Percentiles rank a stretch among this genome's conserved stretches.
phyloP scores from a whole-genome alignment of 2,329 filamentous ascomycete species.

The Myriosclerotinia curreyana region DNA sequence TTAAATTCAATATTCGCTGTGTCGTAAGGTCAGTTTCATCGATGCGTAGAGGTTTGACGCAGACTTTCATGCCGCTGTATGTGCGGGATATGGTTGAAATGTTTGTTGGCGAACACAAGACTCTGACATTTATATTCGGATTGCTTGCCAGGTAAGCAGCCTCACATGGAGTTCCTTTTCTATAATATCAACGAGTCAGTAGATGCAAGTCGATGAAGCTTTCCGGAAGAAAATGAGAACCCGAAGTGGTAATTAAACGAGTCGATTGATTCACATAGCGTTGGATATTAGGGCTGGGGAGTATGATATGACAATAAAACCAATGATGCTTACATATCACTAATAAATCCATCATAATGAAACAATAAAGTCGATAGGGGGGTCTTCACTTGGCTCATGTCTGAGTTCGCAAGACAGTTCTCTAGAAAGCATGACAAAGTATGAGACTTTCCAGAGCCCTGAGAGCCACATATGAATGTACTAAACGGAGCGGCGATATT shows the following conservation, averaged over 20 bases:
- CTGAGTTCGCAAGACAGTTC: constrained; percentile 43
- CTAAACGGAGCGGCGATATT: constrained; percentile 57
- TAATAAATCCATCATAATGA: constrained; percentile 46
- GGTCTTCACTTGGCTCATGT: constrained; percentile 44
- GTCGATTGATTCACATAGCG: background rate
- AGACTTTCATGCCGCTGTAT: constrained; percentile 46
- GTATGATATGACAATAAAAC: background rate
- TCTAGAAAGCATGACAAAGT: constrained; percentile 57
- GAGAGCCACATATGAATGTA: constrained; percentile 60
- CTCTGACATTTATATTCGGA: constrained; percentile 46
- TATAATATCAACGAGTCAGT: background rate
- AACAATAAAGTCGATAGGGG: constrained; percentile 55
- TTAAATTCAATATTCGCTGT: constrained; percentile 52
- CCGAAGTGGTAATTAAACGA: background rate
- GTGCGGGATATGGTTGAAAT: constrained; percentile 41
- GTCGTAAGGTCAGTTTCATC: constrained; percentile 50
- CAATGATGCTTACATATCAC: background rate
- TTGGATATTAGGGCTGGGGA: background rate
- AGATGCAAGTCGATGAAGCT: background rate
- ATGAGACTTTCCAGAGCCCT: constrained; percentile 61
- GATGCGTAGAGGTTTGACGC: constrained; percentile 47
- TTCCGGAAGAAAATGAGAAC: constrained; percentile 42
- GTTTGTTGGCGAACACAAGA: constrained; percentile 53
- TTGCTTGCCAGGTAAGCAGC: constrained; percentile 52
- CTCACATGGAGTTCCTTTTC: constrained; percentile 46